These are phyloP conservation scores for Ulota crispa DNA, from an alignment of 225 moss, liverwort and hornwort species.

Conservation along the genomic window DNA sequence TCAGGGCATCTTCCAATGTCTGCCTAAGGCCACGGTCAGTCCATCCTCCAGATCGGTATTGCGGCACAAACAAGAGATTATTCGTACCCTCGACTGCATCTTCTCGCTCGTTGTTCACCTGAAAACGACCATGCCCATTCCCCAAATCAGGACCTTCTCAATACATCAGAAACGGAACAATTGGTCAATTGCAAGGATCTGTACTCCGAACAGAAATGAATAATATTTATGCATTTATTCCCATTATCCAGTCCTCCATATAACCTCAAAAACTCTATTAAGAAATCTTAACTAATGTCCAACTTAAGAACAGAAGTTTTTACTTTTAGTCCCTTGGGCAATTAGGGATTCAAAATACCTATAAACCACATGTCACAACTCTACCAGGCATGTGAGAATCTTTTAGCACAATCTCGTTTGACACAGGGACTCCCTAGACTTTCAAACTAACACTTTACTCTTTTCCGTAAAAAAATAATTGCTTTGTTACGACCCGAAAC, in stretches of 20 bases:
- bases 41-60: constrained; percentile 78
- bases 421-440: neutral
- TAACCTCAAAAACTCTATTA: neutral
- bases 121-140: neutral
- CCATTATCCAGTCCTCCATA: no score
- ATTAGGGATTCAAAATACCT: neutral
- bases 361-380: neutral
- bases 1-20: constrained; percentile 73
- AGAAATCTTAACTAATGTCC: neutral
- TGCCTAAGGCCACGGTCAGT: constrained; percentile 59
- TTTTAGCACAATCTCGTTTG: neutral
- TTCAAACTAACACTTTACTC: neutral
- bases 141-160: neutral
- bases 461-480: neutral
- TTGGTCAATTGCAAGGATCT: neutral
- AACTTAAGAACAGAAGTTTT: neutral
- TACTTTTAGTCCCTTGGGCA: neutral
- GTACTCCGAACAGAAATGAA: neutral
- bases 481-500: neutral
- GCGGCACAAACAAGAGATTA: constrained; percentile 53
- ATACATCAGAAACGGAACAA: neutral
- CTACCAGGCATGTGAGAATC: neutral
- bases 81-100: constrained; percentile 11
- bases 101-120: constrained; percentile 38
- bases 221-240: neutral